These are phyloP conservation scores for Boletus chippewaensis DNA, from an alignment of 1,284 basidiomycete species.

Conservation along the genomic window DNA sequence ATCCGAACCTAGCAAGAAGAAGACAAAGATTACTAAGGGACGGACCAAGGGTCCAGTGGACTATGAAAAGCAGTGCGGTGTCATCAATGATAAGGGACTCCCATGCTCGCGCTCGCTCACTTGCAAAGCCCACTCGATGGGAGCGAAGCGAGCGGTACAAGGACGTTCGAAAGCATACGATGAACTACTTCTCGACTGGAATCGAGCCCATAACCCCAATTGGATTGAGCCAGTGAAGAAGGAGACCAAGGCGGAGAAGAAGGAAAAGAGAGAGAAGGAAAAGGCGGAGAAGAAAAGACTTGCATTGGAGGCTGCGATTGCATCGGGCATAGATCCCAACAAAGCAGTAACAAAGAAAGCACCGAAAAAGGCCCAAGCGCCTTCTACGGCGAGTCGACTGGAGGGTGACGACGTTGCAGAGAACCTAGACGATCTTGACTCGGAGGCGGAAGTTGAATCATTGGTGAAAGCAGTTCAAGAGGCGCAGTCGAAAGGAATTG, in stretches of 20 bases:
- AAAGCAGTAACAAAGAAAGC: conserved; percentile 50
- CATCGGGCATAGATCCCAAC: conserved; percentile 45
- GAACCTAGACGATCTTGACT: conserved; percentile 74
- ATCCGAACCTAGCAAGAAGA: conserved; percentile 63
- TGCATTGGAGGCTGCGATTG: conserved; percentile 58
- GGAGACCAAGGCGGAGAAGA: conserved; percentile 75
- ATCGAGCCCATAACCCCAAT: conserved; percentile 86
- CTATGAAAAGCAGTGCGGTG: conserved; percentile 92
- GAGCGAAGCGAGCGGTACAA: conserved; percentile 87
- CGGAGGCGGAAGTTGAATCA: conserved; percentile 63
- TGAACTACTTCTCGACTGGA: conserved; percentile 87
- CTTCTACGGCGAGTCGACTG: conserved; percentile 39
- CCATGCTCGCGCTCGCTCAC: conserved; percentile 96
- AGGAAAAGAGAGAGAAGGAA: conserved; percentile 72
- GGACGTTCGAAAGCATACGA: conserved; percentile 86
- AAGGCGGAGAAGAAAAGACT: conserved; percentile 70
- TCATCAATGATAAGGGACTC: conserved; percentile 92
- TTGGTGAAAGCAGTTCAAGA: conserved; percentile 48
- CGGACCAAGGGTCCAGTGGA: conserved; percentile 82
- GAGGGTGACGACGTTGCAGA: conserved; percentile 58
- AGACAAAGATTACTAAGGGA: conserved; percentile 68
- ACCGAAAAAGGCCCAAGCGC: conserved; percentile 43
- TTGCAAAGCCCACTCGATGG: conserved; percentile 98
- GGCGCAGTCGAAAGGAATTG: conserved; percentile 48
- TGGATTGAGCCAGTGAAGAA: conserved; percentile 89